Evolutionary conservation across 139 green algal species (phyloP).

Genomic region (Chlorella ohadii): DNA sequence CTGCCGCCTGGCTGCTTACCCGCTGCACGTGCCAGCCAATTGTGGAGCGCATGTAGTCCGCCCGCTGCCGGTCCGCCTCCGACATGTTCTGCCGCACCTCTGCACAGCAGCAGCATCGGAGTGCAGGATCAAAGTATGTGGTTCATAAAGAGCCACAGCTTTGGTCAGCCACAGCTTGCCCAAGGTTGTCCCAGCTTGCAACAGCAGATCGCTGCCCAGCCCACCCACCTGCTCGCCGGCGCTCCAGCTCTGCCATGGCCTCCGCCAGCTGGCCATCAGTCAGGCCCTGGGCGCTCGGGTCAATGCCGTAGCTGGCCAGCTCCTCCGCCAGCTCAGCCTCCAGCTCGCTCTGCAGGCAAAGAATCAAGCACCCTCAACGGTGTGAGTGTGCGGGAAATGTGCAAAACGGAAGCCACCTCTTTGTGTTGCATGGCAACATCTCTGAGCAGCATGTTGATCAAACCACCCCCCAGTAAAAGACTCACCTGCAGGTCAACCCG

Average conservation of each 20-base stretch:
- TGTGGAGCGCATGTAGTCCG: constrained; percentile 37
- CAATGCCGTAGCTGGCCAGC: constrained; percentile 23
- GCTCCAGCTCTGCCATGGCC: constrained; percentile 28
- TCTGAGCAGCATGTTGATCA: no score
- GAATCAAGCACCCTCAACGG: neutral
- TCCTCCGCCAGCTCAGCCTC: constrained; percentile 33
- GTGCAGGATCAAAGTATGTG: no score
- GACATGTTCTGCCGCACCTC: constrained; percentile 1
- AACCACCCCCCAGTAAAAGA: no score
- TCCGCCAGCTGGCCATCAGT: neutral
- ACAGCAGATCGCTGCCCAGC: no score
- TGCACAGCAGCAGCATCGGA: no score
- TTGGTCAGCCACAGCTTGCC: no score
- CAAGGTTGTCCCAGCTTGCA: no score
- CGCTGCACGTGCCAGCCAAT: constrained; percentile 23
- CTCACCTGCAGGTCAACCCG: constrained; percentile 14
- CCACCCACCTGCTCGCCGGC: neutral
- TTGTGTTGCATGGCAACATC: no score
- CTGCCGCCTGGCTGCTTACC: constrained; percentile 9
- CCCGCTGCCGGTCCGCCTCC: neutral
- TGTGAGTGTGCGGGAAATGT: neutral
- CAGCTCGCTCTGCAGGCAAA: constrained; percentile 28
- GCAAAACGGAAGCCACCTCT: neutral
- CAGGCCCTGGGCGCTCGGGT: constrained; percentile 3
- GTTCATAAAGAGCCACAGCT: no score